These are phyloP conservation scores for Colletotrichum abscissum DNA, from an alignment of 2,329 filamentous ascomycete genomes.

Conservation along the genomic window DNA sequence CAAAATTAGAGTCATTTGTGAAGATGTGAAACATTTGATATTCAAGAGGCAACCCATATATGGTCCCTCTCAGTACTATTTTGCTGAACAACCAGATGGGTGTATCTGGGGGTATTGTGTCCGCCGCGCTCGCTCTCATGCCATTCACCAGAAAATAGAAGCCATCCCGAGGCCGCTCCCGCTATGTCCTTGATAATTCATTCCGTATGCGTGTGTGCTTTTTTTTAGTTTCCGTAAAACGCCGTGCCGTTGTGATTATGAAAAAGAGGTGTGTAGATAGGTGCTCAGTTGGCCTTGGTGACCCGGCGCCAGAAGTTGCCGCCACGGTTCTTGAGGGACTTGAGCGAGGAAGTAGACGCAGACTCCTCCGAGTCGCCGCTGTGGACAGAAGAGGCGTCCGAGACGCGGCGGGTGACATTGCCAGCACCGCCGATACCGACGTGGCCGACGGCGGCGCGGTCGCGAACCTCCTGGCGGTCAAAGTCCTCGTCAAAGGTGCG, in stretches of 20 bases:
- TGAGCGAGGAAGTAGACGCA: conserved; percentile 22
- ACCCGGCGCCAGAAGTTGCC: conserved; percentile 54
- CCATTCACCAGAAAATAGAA: conserved; percentile 55
- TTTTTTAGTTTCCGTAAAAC: conserved; percentile 23
- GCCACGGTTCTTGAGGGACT: conserved; percentile 34
- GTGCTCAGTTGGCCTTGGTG: conserved; percentile 39
- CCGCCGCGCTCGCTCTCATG: conserved; percentile 38
- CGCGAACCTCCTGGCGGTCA: conserved; percentile 32
- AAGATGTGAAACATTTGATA: conserved; percentile 10
- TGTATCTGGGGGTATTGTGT: conserved; percentile 49
- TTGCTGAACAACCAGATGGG: conserved; percentile 14
- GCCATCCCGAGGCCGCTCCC: background rate
- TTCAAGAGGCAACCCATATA: conserved; percentile 20
- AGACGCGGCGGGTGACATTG: conserved; percentile 73
- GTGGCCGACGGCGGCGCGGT: conserved; percentile 36
- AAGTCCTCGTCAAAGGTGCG: conserved; percentile 38
- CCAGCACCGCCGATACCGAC: conserved; percentile 56
- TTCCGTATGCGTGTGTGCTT: background rate
- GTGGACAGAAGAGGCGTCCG: conserved; percentile 64
- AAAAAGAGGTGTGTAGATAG: background rate
- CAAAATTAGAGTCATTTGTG: background rate
- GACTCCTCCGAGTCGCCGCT: conserved; percentile 44
- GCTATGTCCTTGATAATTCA: background rate
- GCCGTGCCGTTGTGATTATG: conserved; percentile 8
- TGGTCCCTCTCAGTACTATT: conserved; percentile 6